A percentile compares a stretch with the other conserved stretches of the same genome.
Evolutionary conservation across 306 rosid species (phyloP).

Genomic region (Prunus armeniaca): DNA sequence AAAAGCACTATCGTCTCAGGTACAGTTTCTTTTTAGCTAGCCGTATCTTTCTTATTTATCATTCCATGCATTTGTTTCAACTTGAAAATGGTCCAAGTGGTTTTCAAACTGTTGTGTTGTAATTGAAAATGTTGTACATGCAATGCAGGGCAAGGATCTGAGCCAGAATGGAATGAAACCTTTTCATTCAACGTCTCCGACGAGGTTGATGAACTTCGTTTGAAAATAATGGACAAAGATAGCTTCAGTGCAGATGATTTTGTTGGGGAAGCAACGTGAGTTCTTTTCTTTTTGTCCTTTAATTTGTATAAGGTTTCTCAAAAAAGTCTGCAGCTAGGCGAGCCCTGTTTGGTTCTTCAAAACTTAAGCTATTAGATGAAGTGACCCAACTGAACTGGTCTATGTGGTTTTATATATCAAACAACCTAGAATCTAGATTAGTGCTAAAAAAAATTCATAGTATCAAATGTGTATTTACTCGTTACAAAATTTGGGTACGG

Average conservation of each 20-base stretch:
- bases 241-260: conserved; percentile 42
- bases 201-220: conserved; percentile 46
- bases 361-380: too few relatives aligned
- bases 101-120: neutral
- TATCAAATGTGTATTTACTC: too few relatives aligned
- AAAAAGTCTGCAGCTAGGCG: neutral
- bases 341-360: too few relatives aligned
- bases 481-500: too few relatives aligned
- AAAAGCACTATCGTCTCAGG: conserved; percentile 71
- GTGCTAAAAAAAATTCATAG: neutral
- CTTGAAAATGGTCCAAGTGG: neutral
- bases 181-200: conserved; percentile 62
- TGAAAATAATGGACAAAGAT: conserved; percentile 79
- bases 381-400: too few relatives aligned
- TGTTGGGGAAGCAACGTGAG: conserved; percentile 73
- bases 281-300: neutral
- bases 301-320: neutral
- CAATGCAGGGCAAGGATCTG: conserved; percentile 55
- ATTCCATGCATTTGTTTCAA: neutral
- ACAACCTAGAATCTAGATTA: neutral
- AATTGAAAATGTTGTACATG: neutral
- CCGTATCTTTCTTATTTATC: neutral
- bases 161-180: conserved; percentile 77
- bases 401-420: neutral
- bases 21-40: neutral